Percentiles rank a stretch among this genome's conserved stretches.
Evolutionary conservation across 208 protist species (phyloP).

Genomic region (Crithidia expoeki): DNA sequence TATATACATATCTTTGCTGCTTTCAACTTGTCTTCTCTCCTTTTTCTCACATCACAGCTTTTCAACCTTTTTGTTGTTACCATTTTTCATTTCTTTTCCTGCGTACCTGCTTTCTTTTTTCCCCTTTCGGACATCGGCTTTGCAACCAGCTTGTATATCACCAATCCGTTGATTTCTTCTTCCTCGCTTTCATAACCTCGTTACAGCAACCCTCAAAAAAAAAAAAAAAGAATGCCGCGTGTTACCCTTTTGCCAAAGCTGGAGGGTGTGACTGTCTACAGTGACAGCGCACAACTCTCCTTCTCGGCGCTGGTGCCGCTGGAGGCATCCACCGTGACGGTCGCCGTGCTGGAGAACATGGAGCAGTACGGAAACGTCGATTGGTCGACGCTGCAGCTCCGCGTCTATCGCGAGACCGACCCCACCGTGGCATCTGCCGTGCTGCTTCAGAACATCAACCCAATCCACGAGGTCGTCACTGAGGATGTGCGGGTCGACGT

Average conservation of each 20-base stretch:
- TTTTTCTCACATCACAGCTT: slow-evolving; percentile 4
- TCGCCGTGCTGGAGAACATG: slow-evolving; percentile 28
- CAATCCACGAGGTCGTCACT: slow-evolving; percentile 21
- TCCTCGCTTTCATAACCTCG: not conserved
- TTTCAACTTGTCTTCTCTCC: slow-evolving; percentile 1
- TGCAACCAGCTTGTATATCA: not conserved
- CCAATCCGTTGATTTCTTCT: not conserved
- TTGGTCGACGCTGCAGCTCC: slow-evolving; percentile 47
- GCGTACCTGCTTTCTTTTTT: slow-evolving; percentile 6
- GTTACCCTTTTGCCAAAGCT: slow-evolving; percentile 31
- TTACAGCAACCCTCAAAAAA: not conserved
- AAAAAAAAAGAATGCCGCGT: slow-evolving; percentile 15
- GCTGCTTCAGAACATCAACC: slow-evolving; percentile 36
- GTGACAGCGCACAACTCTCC: slow-evolving; percentile 35
- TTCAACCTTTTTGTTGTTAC: not conserved
- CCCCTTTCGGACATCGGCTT: no score
- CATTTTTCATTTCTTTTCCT: slow-evolving; percentile 7
- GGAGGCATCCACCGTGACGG: slow-evolving; percentile 12
- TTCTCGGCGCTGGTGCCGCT: slow-evolving; percentile 27
- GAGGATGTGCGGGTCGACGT: slow-evolving; percentile 37
- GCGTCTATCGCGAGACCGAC: slow-evolving; percentile 20
- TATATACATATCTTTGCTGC: no score
- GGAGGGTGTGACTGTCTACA: slow-evolving; percentile 35
- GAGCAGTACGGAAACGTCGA: slow-evolving; percentile 35
- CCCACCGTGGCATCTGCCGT: slow-evolving; percentile 21